These are phyloP conservation scores for Coccomyxa subellipsoidea DNA, from an alignment of 163 green algal genomes.

Conservation along the genomic window DNA sequence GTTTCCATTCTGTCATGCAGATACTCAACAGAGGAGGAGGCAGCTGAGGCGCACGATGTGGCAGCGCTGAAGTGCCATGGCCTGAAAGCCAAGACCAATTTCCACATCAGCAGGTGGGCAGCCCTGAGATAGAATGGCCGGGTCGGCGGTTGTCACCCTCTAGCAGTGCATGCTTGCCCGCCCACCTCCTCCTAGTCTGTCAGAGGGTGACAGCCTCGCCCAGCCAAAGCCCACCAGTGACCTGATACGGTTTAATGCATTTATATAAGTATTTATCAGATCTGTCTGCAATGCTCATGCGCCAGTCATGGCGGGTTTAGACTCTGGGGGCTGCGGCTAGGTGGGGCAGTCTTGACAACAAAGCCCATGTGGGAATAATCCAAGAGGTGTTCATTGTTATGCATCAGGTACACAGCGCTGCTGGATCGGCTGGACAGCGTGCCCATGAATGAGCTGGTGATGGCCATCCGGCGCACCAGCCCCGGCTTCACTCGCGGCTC, in stretches of 20 bases:
- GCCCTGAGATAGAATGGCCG: not conserved
- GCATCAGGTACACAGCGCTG: constrained; percentile 73
- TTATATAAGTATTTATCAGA: too few species aligned
- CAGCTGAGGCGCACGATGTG: constrained; percentile 83
- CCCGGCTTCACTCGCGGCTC: constrained; percentile 85
- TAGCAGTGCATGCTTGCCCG: not conserved
- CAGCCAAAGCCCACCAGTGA: not conserved
- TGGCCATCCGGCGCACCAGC: constrained; percentile 74
- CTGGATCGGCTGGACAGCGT: constrained; percentile 70
- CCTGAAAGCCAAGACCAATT: constrained; percentile 63
- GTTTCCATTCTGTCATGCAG: not conserved
- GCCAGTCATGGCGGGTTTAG: too few species aligned
- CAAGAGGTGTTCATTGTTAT: not conserved
- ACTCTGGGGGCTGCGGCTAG: too few species aligned
- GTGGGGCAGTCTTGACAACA: too few species aligned
- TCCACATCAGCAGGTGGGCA: constrained; percentile 48
- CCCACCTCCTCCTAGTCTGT: constrained; percentile 5
- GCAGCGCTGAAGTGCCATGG: constrained; percentile 87
- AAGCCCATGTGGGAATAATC: too few species aligned
- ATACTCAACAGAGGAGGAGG: constrained; percentile 60
- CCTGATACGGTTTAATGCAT: too few species aligned
- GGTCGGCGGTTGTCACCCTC: not conserved
- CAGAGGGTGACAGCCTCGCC: constrained; percentile 2
- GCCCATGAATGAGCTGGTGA: constrained; percentile 85
- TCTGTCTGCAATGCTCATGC: too few species aligned